phyloP scores from a whole-genome alignment of 805 yeast genomes.

The Yueomyces sp. region DNA sequence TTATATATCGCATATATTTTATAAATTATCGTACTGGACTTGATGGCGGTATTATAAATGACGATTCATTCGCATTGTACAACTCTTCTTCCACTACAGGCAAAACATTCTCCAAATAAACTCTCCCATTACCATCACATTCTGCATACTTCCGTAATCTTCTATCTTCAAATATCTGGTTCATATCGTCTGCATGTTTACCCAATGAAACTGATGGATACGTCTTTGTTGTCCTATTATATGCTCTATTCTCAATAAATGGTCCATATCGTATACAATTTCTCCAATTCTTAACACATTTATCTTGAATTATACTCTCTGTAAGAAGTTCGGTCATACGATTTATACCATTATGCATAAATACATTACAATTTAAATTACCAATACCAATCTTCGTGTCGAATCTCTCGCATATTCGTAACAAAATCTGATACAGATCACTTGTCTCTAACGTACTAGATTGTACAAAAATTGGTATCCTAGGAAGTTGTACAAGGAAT shows the following conservation, averaged over 20 bases:
- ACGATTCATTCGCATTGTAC: neutral
- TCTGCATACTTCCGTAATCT: constrained; percentile 2
- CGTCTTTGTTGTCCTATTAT: constrained; percentile 10
- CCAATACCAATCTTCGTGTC: neutral
- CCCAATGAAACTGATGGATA: constrained; percentile 13
- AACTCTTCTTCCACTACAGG: neutral
- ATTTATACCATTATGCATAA: constrained; percentile 11
- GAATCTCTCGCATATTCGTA: neutral
- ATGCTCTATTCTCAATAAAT: constrained; percentile 7
- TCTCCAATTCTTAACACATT: constrained; percentile 16
- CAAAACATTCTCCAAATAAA: constrained; percentile 11
- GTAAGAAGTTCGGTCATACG: constrained; percentile 5
- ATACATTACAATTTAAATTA: neutral
- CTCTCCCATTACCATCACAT: constrained; percentile 7
- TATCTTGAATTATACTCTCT: constrained; percentile 7
- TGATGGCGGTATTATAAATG: neutral
- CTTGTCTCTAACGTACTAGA: constrained; percentile 18
- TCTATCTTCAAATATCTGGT: constrained; percentile 9
- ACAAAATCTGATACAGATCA: constrained; percentile 1
- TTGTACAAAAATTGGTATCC: constrained; percentile 20
- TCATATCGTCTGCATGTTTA: constrained; percentile 5
- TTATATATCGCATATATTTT: neutral
- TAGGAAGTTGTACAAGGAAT: constrained; percentile 10
- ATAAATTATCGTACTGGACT: neutral
- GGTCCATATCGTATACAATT: constrained; percentile 15